These are phyloP conservation scores for Cyclotella choctawhatcheeana DNA, from an alignment of 108 stramenopile genomes.

Conservation along the genomic window DNA sequence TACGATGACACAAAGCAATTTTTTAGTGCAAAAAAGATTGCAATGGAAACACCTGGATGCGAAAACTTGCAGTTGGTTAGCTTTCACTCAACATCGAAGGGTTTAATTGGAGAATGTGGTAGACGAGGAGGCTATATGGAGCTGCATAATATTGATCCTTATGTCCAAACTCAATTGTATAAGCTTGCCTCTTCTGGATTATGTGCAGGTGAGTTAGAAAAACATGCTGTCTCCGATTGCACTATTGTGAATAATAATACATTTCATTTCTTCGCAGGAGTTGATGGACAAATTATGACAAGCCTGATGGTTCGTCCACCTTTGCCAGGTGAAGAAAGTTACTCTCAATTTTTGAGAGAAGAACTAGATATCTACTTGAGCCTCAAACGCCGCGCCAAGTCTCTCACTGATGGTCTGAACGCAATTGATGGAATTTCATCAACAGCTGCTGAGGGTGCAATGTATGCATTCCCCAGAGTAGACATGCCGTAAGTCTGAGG, in stretches of 20 bases:
- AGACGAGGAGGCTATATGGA: slow-evolving; percentile 95
- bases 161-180: slow-evolving; percentile 88
- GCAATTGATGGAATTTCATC: slow-evolving; percentile 87
- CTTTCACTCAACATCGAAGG: slow-evolving; percentile 94
- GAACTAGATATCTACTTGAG: slow-evolving; percentile 69
- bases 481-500: slow-evolving; percentile 79
- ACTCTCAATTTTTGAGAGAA: slow-evolving; percentile 70
- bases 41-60: slow-evolving; percentile 61
- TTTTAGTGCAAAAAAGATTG: slow-evolving; percentile 79
- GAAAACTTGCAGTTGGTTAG: slow-evolving; percentile 86
- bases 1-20: slow-evolving; percentile 78
- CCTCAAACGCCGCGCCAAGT: slow-evolving; percentile 76
- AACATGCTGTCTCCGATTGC: too few relatives aligned
- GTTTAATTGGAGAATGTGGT: slow-evolving; percentile 95
- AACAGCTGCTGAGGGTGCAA: slow-evolving; percentile 88
- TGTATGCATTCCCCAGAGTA: slow-evolving; percentile 95
- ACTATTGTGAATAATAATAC: too few relatives aligned
- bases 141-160: slow-evolving; percentile 82
- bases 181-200: slow-evolving; percentile 89
- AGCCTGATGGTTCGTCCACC: slow-evolving; percentile 94
- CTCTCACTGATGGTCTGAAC: slow-evolving; percentile 85
- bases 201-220: slow-evolving; percentile 89
- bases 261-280: too few relatives aligned
- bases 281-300: slow-evolving; percentile 88
- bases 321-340: slow-evolving; percentile 72